phyloP scores from a whole-genome alignment of 257 asterid genomes.

The Gentiana straminea region DNA sequence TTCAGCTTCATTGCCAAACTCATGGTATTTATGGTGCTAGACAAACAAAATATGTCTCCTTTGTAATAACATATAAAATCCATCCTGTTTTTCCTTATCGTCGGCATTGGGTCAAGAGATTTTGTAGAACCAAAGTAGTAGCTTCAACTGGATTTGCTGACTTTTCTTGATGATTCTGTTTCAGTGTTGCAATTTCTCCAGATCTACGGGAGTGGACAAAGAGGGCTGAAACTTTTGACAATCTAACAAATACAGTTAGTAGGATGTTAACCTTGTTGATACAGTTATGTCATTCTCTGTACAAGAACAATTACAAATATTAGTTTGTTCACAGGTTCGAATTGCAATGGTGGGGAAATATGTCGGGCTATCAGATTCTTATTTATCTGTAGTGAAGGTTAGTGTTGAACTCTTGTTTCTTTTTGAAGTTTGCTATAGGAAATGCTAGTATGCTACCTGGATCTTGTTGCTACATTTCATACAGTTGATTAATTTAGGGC shows the following conservation, averaged over 20 bases:
- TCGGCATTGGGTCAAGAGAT: no score
- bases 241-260: slow-evolving; percentile 73
- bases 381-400: slow-evolving; percentile 95
- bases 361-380: slow-evolving; percentile 89
- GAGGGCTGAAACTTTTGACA: slow-evolving; percentile 83
- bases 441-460: no score
- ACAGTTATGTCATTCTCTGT: background rate
- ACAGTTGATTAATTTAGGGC: no score
- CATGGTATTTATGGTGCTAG: no score
- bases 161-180: slow-evolving; percentile 15
- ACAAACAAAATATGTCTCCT: no score
- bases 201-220: slow-evolving; percentile 79
- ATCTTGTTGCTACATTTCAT: no score
- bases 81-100: background rate
- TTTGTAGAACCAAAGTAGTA: no score
- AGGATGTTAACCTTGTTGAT: slow-evolving; percentile 2
- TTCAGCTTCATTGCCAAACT: no score
- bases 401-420: slow-evolving; percentile 8
- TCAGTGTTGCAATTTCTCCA: slow-evolving; percentile 66
- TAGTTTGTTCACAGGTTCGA: slow-evolving; percentile 51
- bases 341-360: slow-evolving; percentile 98
- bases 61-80: no score
- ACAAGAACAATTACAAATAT: slow-evolving; percentile 7
- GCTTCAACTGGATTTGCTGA: slow-evolving; percentile 6
- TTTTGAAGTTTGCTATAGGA: slow-evolving; percentile 4